A percentile compares a stretch with the other conserved stretches of the same genome.
These are phyloP conservation scores for Nymphaea colorata DNA, from an alignment of 164 flowering plant genomes.

Conservation along the genomic window DNA sequence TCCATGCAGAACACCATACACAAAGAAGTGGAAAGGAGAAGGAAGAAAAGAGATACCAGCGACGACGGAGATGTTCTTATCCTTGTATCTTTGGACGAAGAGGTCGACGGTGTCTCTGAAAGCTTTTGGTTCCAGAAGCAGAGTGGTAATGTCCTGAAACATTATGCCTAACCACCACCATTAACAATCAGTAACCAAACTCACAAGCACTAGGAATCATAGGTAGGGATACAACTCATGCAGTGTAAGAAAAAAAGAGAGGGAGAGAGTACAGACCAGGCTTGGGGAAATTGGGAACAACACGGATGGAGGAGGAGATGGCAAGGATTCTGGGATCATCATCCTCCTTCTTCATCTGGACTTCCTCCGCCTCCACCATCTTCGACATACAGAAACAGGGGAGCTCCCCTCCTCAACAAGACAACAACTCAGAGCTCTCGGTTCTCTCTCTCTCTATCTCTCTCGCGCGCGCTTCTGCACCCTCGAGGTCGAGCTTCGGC, in stretches of 20 bases:
- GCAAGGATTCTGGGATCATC: slow-evolving; percentile 62
- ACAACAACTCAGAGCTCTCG: not conserved
- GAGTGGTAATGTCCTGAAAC: slow-evolving; percentile 91
- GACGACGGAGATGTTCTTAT: slow-evolving; percentile 70
- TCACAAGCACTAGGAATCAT: not conserved
- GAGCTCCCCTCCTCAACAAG: not conserved
- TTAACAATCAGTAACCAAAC: not conserved
- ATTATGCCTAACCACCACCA: slow-evolving; percentile 49
- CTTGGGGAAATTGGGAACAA: slow-evolving; percentile 83
- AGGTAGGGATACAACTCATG: not conserved
- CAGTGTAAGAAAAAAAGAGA: slow-evolving; percentile 1
- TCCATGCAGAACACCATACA: not conserved
- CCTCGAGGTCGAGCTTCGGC: not conserved
- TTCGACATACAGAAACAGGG: slow-evolving; percentile 11
- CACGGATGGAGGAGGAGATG: slow-evolving; percentile 65
- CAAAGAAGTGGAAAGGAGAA: not conserved
- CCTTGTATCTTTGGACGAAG: slow-evolving; percentile 83
- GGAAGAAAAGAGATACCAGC: slow-evolving; percentile 26
- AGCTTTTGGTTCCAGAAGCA: slow-evolving; percentile 68
- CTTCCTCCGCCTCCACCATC: slow-evolving; percentile 39
- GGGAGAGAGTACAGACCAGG: slow-evolving; percentile 29
- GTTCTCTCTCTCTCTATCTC: not conserved
- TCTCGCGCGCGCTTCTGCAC: not conserved
- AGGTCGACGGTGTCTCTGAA: slow-evolving; percentile 86
- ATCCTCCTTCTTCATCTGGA: slow-evolving; percentile 2